Evolutionary conservation across 1,284 basidiomycete genomes (phyloP), one percentile per base, ranked within the genome.

Genomic region (Pseudozyma sp.): DNA sequence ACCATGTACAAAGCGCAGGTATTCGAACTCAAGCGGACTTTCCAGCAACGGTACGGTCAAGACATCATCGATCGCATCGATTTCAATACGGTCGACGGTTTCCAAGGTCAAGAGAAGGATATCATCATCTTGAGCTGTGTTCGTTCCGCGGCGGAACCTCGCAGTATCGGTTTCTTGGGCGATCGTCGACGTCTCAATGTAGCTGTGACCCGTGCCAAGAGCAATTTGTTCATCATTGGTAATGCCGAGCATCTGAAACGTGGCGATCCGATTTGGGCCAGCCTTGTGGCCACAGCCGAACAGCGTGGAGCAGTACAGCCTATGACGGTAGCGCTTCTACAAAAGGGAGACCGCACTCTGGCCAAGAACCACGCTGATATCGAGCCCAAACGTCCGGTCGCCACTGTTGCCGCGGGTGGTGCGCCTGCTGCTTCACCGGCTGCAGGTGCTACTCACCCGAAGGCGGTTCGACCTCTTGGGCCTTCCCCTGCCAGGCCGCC

Each of bases 51-150:
- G 11, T 97, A 93, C 83, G 95, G 94, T 0, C 83, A 86, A 25
- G 89, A 91, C 21, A 91, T 97, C 31, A 78, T 62, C 3, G 63
- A 79, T 14, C 90, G 89, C 36, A 90, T 99, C 47, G 93, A 97
- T 78, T 98, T 99, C 87, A 94, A 97, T 84, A 99, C 97, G 0
- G 97, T 99, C 43, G 97, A 99, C 85, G 97, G 97, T 4, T 99
- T 99, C 89, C 97, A 99, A 85, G 97, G 97, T 40, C 91, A 97
- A 82, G 97, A 99, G 87, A 99, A 99, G 89, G 97, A 99, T 85
- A 98, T 99, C 82, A 98, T 99, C 86, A 98, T 99, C 79, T 89
- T 99, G 54, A 94, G 92, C 84, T 99, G 97, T 86, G 97, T 99
- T 14, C 89, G 97, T 83, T 97, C 94, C 86, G 94, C 79, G 45